Evolutionary conservation across 768 basidiomycete genomes (phyloP).

Genomic region (Boletus barrowsii): DNA sequence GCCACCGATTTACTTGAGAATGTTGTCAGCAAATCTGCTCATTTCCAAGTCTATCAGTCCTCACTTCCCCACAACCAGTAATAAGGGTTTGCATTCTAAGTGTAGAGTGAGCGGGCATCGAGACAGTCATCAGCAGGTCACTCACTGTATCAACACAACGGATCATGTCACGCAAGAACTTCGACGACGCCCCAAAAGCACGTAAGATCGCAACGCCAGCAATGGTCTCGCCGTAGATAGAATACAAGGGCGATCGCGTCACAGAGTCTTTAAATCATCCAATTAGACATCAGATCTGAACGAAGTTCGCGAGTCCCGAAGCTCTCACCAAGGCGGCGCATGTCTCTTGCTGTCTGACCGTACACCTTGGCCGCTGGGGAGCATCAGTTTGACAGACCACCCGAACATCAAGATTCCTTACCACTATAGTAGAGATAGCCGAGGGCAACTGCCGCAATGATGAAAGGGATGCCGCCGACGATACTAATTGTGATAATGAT

Average conservation of each 20-base stretch:
- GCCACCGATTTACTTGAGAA: constrained; percentile 79
- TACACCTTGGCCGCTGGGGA: constrained; percentile 47
- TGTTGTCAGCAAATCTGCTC: constrained; percentile 3
- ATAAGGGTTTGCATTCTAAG: constrained; percentile 63
- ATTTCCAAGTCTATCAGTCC: constrained; percentile 6
- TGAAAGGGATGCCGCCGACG: constrained; percentile 76
- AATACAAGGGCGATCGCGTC: constrained; percentile 46
- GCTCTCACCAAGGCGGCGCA: constrained; percentile 67
- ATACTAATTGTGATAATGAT: constrained; percentile 73
- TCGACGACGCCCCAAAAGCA: constrained; percentile 85
- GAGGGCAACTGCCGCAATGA: constrained; percentile 55
- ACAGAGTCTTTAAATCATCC: constrained; percentile 38
- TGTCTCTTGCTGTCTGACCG: constrained; percentile 83
- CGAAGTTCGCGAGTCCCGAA: background rate
- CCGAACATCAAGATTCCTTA: constrained; percentile 28
- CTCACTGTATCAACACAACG: constrained; percentile 76
- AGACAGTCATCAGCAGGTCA: constrained; percentile 1
- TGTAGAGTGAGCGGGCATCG: background rate
- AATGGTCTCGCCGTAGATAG: constrained; percentile 50
- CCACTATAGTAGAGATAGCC: constrained; percentile 70
- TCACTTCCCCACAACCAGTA: constrained; percentile 91
- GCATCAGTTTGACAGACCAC: constrained; percentile 5
- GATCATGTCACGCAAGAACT: constrained; percentile 82
- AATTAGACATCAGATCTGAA: background rate
- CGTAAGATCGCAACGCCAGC: constrained; percentile 56